Evolutionary conservation across 768 basidiomycete species (phyloP).

Genomic region (Pisolithus albus): DNA sequence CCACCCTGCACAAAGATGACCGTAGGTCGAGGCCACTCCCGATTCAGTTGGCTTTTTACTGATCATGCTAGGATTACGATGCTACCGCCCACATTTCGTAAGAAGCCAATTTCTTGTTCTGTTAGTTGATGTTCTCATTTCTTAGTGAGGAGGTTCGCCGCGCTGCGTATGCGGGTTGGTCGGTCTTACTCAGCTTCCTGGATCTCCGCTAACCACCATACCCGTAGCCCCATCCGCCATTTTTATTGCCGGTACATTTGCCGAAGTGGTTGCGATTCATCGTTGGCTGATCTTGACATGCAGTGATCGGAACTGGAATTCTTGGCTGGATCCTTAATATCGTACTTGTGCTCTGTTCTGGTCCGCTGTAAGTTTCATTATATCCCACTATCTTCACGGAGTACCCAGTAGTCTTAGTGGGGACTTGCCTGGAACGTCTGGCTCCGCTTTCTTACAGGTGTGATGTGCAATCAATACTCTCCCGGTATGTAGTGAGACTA

Average conservation of each 20-base stretch:
- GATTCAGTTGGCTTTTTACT: not conserved
- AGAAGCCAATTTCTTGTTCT: constrained; percentile 17
- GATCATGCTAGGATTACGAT: constrained; percentile 57
- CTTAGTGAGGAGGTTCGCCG: constrained; percentile 71
- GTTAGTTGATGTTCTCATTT: not conserved
- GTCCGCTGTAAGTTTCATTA: constrained; percentile 48
- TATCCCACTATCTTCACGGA: not conserved
- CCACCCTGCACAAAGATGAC: constrained; percentile 42
- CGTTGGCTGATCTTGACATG: not conserved
- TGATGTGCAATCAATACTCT: constrained; percentile 8
- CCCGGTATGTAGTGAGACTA: not conserved
- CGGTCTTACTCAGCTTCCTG: constrained; percentile 22
- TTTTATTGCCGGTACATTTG: constrained; percentile 43
- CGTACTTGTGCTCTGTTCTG: constrained; percentile 78
- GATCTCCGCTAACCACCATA: not conserved
- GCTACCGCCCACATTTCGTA: constrained; percentile 80
- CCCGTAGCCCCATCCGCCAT: constrained; percentile 48
- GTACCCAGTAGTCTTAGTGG: constrained; percentile 30
- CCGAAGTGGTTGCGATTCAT: not conserved
- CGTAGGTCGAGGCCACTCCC: constrained; percentile 25
- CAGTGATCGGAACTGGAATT: constrained; percentile 68
- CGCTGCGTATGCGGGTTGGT: constrained; percentile 74
- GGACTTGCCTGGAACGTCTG: constrained; percentile 62
- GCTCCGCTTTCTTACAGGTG: constrained; percentile 66
- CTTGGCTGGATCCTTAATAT: constrained; percentile 87